These are phyloP conservation scores for Berkeleyomyces basicola DNA, from an alignment of 2,329 filamentous ascomycete genomes.

Conservation along the genomic window DNA sequence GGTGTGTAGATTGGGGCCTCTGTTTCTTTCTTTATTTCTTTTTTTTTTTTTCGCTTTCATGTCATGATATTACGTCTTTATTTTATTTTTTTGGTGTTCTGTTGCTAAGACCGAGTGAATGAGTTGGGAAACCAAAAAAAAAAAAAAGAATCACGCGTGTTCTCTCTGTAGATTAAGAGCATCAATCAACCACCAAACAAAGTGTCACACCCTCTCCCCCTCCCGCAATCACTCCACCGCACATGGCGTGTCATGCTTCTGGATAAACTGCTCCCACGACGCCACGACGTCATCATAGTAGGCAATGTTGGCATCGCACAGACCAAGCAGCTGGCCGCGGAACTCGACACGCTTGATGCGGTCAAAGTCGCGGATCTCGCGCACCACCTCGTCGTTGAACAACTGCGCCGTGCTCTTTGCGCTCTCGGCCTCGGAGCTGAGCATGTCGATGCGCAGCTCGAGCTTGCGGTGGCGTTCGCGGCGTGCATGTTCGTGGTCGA, in stretches of 20 bases:
- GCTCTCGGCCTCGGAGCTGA: constrained; percentile 75
- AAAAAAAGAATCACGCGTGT: no score
- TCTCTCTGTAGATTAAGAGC: no score
- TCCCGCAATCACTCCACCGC: constrained; percentile 14
- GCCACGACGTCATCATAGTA: constrained; percentile 70
- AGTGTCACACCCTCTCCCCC: no score
- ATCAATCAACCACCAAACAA: no score
- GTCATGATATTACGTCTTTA: background rate
- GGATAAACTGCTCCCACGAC: constrained; percentile 81
- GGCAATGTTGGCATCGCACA: constrained; percentile 71
- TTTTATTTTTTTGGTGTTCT: constrained; percentile 3
- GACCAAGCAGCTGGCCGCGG: constrained; percentile 62
- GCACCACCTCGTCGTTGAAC: constrained; percentile 91
- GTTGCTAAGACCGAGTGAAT: background rate
- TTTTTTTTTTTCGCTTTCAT: background rate
- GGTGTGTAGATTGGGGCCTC: background rate
- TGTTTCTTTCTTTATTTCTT: background rate
- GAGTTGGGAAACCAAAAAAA: no score
- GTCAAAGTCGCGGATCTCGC: constrained; percentile 87
- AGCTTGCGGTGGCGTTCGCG: constrained; percentile 78
- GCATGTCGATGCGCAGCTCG: constrained; percentile 80
- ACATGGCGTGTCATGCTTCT: constrained; percentile 52
- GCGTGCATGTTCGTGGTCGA: constrained; percentile 85
- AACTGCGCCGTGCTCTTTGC: constrained; percentile 76
- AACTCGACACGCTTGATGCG: constrained; percentile 92